Base-by-base conservation (phyloP, 441 rosid species). In the Capsella rubella region DNA sequence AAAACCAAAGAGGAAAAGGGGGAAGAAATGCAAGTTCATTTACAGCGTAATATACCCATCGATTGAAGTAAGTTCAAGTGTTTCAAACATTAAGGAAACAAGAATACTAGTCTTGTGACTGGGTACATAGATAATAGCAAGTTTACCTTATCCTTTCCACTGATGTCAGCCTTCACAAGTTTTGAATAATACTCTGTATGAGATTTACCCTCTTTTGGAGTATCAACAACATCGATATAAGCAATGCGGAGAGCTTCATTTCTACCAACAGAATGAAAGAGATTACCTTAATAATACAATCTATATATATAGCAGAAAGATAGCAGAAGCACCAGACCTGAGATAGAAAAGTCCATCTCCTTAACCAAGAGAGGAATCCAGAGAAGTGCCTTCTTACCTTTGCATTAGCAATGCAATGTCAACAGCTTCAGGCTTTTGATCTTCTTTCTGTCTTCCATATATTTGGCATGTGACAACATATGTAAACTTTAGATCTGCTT, bases 241-340 rank as follows among this genome's bases (percentile, higher is more conserved):
- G 99, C 99, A 71, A 96, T 89, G 56, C 99, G 99, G 71, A 96
- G 96, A 68, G 99, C 99, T 87, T 96, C 99, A 84, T 93, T 90
- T 84, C 99, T 95, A 84, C 52, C 64, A 82, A 73, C n/a, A 65
- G 11, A 81, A 60, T 64, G 40, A 40, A 76, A 58, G 46, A 32
- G 27, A 69, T 55, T 46, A 56, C 12, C 49, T 55, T 72, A 45
- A 67, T 54, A 47, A 72, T 52, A 70, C 35, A 62, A 62, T 62
- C 42, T 47, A 25, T 34, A 55, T 47, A 25, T 34, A 66, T 37
- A 39, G 29, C 57, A n/a, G 45, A 61, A 45, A 29, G 25, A 15
- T 45, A 63, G 55, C 32, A 55, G 64, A 78, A 69, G 61, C 75
- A 8, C 60, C 27, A 70, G 55, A 56, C 51, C 57, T 40, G 50